Conservation (phyloP, 306 rosid species). For the Cercis canadensis region DNA sequence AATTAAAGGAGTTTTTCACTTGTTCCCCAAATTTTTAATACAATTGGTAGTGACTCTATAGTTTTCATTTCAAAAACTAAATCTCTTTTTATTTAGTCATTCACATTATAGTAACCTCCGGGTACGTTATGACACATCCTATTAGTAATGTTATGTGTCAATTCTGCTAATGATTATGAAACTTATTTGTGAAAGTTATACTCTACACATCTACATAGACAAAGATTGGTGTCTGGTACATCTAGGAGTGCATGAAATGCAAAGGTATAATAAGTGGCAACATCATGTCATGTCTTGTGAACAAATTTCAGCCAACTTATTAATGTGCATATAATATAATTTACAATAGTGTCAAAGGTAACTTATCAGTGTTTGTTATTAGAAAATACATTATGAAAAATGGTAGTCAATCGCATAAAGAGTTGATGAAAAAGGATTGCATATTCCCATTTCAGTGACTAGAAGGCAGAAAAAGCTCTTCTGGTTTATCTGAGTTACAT, state of each 20-base stretch:
- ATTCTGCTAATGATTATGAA: background rate
- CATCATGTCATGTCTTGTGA: background rate
- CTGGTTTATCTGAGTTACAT: background rate
- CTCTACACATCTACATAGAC: background rate
- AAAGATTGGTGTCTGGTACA: background rate
- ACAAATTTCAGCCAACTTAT: background rate
- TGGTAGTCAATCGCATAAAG: background rate
- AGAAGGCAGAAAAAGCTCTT: background rate
- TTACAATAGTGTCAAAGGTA: background rate
- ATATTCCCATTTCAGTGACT: background rate
- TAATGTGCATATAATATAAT: background rate
- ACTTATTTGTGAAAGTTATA: background rate
- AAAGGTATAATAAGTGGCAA: background rate
- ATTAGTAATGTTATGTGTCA: no score
- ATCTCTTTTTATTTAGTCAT: no score
- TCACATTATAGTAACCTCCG: no score
- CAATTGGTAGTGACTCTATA: no score
- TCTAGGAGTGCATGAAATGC: background rate
- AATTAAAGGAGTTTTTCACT: no score
- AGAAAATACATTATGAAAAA: background rate
- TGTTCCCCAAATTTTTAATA: no score
- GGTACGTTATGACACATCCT: no score
- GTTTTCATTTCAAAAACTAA: no score
- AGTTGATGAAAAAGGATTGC: background rate
- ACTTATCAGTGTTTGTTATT: background rate